Evolutionary conservation across 192 early-diverging fungal genomes (phyloP), one percentile per base, ranked within the genome.

Genomic region (Coemansia sp.): DNA sequence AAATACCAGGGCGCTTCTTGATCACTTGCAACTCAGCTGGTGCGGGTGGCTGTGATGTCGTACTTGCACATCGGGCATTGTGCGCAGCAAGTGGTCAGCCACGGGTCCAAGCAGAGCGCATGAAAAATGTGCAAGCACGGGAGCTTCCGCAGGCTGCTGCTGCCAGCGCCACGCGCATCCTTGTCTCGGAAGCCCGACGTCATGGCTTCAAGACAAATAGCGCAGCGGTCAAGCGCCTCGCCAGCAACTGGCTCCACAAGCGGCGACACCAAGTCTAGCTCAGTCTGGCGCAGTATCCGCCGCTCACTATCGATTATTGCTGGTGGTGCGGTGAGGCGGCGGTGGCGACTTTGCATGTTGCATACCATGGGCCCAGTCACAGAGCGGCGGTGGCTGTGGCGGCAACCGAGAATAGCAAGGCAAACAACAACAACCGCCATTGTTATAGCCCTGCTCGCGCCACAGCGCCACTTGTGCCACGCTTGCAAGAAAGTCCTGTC

Each of bases 81-180:
- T 6, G 71, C 51, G 24, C 72, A 67, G 57, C 41, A 68, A 6
- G 46, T 38, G 20, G 82, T 75, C 15, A 85, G 68, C 83, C 83
- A 85, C 10, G 65, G 65, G 40, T 82, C 83, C 29, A 85, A 67
- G 64, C 83, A 85, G 11, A 25, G 31, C 2, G 65, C 62, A 29
- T 85, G 83, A 59, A 82, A 85, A 11, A 46, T 31, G 42, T 85
- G 83, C 6, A 15, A 8, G 64, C 83, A 85, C 19, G 49, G 11
- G 6, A 83, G 72, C 31, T 62, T 39, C 22, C 81, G 76, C 14
- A 83, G 38, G 35, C 15, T 8, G 12, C 12, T 41, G 12, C 40
- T 37, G 38, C 42, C 31, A 4, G 12, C 31, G 43, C 15, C 53
- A n/a, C 4, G 42, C 19, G 39, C 64, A 37, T 4, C 12, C 25